These are phyloP conservation scores for Sanghuangporus sanghuang DNA, from an alignment of 1,284 basidiomycete species.

Conservation along the genomic window DNA sequence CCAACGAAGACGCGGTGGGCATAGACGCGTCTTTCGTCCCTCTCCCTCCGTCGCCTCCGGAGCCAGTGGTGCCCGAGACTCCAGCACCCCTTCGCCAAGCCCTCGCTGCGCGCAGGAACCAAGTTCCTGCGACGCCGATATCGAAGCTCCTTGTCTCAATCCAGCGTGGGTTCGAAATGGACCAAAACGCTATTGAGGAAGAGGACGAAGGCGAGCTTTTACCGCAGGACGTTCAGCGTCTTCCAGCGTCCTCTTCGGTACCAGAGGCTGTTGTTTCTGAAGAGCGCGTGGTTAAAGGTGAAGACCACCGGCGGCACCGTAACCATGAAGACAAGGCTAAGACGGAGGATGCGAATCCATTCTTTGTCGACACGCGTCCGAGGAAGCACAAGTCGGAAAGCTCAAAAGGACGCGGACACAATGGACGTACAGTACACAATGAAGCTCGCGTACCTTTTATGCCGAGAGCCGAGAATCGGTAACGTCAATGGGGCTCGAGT, in stretches of 20 bases:
- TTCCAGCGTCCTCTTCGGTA: not conserved
- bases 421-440: not conserved
- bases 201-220: not conserved
- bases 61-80: not conserved
- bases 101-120: not conserved
- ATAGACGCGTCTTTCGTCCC: not conserved
- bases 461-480: not conserved
- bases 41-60: not conserved
- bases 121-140: conserved; percentile 48
- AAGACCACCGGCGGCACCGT: not conserved
- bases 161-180: conserved; percentile 53
- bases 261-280: not conserved
- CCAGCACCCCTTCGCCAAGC: not conserved
- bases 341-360: not conserved
- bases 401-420: not conserved
- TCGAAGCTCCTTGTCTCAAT: conserved; percentile 64
- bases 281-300: not conserved
- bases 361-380: not conserved
- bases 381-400: not conserved
- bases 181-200: not conserved
- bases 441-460: not conserved
- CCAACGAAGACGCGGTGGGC: not conserved
- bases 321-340: not conserved
- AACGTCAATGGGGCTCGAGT: not conserved
- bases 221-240: not conserved